phyloP scores from a whole-genome alignment of 2,329 filamentous ascomycete species.

The Verticillium dahliae region DNA sequence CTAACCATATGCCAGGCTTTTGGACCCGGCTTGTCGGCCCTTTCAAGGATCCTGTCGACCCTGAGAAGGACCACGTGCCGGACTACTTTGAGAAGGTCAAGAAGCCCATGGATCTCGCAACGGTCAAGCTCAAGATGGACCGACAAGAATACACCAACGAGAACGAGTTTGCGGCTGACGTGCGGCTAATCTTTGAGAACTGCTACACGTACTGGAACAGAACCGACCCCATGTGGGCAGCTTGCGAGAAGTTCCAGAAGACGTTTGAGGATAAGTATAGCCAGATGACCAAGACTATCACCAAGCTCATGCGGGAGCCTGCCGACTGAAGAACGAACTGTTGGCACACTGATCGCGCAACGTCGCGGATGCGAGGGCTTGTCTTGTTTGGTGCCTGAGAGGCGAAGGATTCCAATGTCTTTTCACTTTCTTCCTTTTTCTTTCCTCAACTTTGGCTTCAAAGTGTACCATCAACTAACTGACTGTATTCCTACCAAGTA shows the following conservation, averaged over 20 bases:
- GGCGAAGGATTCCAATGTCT: too few relatives aligned
- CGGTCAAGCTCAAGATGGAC: conserved; percentile 56
- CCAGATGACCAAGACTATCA: conserved; percentile 53
- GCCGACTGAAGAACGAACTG: conserved; percentile 11
- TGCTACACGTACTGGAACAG: conserved; percentile 58
- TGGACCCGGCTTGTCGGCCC: conserved; percentile 61
- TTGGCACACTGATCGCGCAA: too few relatives aligned
- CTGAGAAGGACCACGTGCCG: conserved; percentile 48
- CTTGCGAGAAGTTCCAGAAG: conserved; percentile 52
- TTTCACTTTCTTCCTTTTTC: background rate
- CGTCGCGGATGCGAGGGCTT: too few relatives aligned
- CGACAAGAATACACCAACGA: conserved; percentile 41
- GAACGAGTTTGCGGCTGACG: conserved; percentile 48
- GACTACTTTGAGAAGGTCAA: conserved; percentile 57
- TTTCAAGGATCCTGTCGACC: conserved; percentile 54
- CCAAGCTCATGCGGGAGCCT: conserved; percentile 43
- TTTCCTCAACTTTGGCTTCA: background rate
- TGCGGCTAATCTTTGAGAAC: conserved; percentile 57
- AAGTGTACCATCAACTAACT: background rate
- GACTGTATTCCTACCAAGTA: background rate
- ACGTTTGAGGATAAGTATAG: conserved; percentile 53
- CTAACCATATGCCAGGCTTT: conserved; percentile 39
- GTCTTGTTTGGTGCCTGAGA: too few relatives aligned
- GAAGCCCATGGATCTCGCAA: conserved; percentile 55
- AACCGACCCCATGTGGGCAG: conserved; percentile 45